Percentiles rank a stretch among this genome's conserved stretches.
phyloP scores from a whole-genome alignment of 441 rosid genomes.

The Gossypium aridum region DNA sequence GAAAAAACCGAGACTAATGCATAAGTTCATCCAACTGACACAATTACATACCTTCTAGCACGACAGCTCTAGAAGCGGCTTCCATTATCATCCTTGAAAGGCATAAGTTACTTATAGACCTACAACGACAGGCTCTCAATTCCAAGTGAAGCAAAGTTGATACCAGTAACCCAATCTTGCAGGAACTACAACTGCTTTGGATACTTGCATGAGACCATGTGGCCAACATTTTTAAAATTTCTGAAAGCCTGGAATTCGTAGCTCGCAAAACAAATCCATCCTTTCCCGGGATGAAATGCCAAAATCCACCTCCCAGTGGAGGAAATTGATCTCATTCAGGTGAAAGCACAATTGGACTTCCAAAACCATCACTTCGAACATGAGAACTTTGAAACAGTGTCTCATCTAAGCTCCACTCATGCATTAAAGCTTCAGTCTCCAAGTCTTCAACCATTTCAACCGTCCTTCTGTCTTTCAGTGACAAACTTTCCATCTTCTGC shows the following conservation, averaged over 20 bases:
- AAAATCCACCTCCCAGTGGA: constrained; percentile 40
- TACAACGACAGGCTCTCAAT: constrained; percentile 32
- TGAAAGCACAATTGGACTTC: constrained; percentile 70
- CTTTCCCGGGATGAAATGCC: constrained; percentile 34
- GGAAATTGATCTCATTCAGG: constrained; percentile 32
- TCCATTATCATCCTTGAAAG: constrained; percentile 60
- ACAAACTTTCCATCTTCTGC: constrained; percentile 24
- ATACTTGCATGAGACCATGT: constrained; percentile 59
- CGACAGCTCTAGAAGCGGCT: constrained; percentile 10
- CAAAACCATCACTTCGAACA: constrained; percentile 59
- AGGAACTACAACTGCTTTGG: constrained; percentile 46
- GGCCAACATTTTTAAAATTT: constrained; percentile 36
- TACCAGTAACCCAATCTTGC: constrained; percentile 48
- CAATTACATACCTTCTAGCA: constrained; percentile 34
- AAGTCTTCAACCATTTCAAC: constrained; percentile 60
- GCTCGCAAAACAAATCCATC: constrained; percentile 51
- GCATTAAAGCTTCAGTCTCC: constrained; percentile 69
- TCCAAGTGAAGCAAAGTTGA: constrained; percentile 52
- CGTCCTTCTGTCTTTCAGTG: constrained; percentile 38
- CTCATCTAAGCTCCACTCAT: constrained; percentile 60
- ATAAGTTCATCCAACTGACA: neutral
- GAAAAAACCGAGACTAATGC: neutral
- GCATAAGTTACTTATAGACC: constrained; percentile 39
- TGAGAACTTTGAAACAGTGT: constrained; percentile 38
- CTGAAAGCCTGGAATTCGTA: constrained; percentile 41